Conservation (phyloP, 192 early-diverging fungal genomes). For the Backusella liffmaniae region DNA sequence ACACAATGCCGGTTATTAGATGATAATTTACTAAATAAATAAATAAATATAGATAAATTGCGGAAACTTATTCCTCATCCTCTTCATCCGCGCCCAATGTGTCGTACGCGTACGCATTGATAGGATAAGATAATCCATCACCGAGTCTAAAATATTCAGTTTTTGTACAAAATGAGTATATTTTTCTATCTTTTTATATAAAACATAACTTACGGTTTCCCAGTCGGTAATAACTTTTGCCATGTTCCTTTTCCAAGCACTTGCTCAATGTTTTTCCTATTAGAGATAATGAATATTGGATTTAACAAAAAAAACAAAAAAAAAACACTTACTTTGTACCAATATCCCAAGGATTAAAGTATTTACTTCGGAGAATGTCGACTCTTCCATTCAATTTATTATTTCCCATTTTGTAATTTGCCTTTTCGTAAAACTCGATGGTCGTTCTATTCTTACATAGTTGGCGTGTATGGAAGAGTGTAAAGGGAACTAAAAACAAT, state of each 20-base stretch:
- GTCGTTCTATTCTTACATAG: slow-evolving; percentile 54
- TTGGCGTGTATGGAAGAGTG: slow-evolving; percentile 44
- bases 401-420: slow-evolving; percentile 27
- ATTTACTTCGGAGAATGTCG: slow-evolving; percentile 32
- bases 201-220: slow-evolving; percentile 22
- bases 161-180: not conserved
- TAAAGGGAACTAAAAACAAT: slow-evolving; percentile 49
- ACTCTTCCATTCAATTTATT: not conserved
- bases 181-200: not conserved
- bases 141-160: slow-evolving; percentile 17
- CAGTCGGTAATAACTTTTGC: slow-evolving; percentile 29
- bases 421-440: slow-evolving; percentile 46
- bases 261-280: slow-evolving; percentile 32
- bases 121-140: slow-evolving; percentile 28
- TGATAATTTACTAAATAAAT: not conserved
- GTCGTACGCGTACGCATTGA: slow-evolving; percentile 34
- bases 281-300: not conserved
- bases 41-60: not conserved
- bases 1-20: not conserved
- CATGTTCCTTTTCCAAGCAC: slow-evolving; percentile 22
- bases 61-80: not conserved
- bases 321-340: slow-evolving; percentile 22
- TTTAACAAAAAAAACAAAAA: not conserved
- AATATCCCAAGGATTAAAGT: slow-evolving; percentile 40
- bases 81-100: slow-evolving; percentile 31